Evolutionary conservation across 768 basidiomycete genomes (phyloP).

Genomic region (Thelephora ganbajun): DNA sequence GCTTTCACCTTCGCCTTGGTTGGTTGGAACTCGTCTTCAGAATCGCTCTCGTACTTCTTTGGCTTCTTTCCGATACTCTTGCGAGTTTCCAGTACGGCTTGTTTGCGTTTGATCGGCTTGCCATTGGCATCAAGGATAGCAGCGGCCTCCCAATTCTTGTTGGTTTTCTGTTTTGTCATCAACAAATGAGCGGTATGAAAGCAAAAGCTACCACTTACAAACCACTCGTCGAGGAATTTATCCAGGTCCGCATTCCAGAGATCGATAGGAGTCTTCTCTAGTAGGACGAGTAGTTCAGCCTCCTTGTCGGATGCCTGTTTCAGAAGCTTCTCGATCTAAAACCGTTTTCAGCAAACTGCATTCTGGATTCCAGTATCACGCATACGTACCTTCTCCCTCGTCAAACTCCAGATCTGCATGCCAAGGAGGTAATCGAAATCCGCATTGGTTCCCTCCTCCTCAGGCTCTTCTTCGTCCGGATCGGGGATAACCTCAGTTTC

Average conservation of each 20-base stretch:
- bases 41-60: constrained; percentile 26
- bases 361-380: background rate
- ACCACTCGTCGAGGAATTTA: constrained; percentile 70
- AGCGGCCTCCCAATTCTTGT: constrained; percentile 30
- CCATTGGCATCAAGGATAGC: constrained; percentile 26
- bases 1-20: constrained; percentile 29
- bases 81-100: constrained; percentile 37
- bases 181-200: background rate
- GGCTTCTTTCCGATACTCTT: constrained; percentile 30
- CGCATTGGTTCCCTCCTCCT: constrained; percentile 28
- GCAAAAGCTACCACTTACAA: constrained; percentile 33
- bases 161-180: constrained; percentile 20
- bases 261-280: constrained; percentile 65
- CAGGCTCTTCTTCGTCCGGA: constrained; percentile 39
- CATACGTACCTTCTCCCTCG: constrained; percentile 66
- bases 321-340: constrained; percentile 71
- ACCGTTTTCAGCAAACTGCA: background rate
- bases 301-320: constrained; percentile 77
- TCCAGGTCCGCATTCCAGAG: constrained; percentile 90
- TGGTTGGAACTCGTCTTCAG: constrained; percentile 45
- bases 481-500: constrained; percentile 45
- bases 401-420: constrained; percentile 94
- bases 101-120: constrained; percentile 44
- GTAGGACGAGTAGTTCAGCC: constrained; percentile 58
- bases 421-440: constrained; percentile 92